A percentile compares a stretch with the other conserved stretches of the same genome.
Evolutionary conservation across 2,329 filamentous ascomycete genomes (phyloP).

Genomic region (Ascomycota sp.): DNA sequence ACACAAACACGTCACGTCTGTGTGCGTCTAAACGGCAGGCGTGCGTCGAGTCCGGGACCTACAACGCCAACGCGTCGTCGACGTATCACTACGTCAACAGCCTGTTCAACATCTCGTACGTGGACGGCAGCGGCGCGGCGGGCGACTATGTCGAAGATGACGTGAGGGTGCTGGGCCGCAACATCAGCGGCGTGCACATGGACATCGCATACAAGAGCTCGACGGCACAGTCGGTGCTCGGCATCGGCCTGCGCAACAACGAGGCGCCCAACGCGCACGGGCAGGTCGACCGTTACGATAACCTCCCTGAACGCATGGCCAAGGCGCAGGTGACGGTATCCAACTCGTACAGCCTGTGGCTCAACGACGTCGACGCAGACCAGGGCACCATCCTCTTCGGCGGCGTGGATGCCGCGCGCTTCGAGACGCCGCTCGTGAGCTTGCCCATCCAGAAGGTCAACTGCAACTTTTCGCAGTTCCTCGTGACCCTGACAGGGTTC

Average conservation of each 20-base stretch:
- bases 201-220: slow-evolving; percentile 48
- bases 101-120: slow-evolving; percentile 74
- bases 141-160: slow-evolving; percentile 71
- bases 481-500: slow-evolving; percentile 47
- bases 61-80: slow-evolving; percentile 49
- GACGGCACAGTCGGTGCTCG: slow-evolving; percentile 53
- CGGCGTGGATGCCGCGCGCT: slow-evolving; percentile 49
- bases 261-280: slow-evolving; percentile 51
- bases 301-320: slow-evolving; percentile 46
- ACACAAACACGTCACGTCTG: slow-evolving; percentile 38
- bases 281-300: slow-evolving; percentile 36
- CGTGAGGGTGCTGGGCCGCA: slow-evolving; percentile 35
- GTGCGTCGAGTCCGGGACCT: slow-evolving; percentile 45
- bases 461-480: slow-evolving; percentile 38
- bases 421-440: slow-evolving; percentile 38
- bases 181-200: slow-evolving; percentile 41
- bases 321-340: slow-evolving; percentile 39
- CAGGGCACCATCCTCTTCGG: slow-evolving; percentile 55
- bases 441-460: slow-evolving; percentile 40
- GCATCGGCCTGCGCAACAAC: slow-evolving; percentile 64
- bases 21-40: slow-evolving; percentile 29
- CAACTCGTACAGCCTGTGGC: slow-evolving; percentile 54
- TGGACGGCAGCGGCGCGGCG: slow-evolving; percentile 55
- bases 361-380: slow-evolving; percentile 48
- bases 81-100: slow-evolving; percentile 55